phyloP scores from a whole-genome alignment of 176 grass and related monocot genomes.

The Oryza officinalis region DNA sequence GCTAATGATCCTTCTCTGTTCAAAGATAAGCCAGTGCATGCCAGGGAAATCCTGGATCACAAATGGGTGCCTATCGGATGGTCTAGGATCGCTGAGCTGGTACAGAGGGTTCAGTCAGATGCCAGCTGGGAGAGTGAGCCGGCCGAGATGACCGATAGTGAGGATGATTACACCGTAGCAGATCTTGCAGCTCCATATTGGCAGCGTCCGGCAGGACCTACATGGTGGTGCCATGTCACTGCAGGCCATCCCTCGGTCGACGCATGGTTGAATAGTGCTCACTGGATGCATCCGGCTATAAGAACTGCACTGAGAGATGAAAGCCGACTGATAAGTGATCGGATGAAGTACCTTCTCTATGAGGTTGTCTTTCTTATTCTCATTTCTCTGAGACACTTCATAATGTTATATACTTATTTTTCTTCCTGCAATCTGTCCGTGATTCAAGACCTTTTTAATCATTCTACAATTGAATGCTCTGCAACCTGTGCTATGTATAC shows the following conservation, averaged over 20 bases:
- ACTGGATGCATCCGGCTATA: constrained; percentile 95
- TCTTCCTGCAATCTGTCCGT: background rate
- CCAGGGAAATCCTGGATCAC: constrained; percentile 46
- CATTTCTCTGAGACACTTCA: constrained; percentile 1
- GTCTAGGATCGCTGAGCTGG: constrained; percentile 74
- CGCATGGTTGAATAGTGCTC: constrained; percentile 75
- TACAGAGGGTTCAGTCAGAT: constrained; percentile 75
- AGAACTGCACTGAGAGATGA: constrained; percentile 87
- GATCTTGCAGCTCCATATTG: constrained; percentile 91
- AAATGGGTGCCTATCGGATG: constrained; percentile 95
- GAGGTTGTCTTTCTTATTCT: constrained; percentile 64
- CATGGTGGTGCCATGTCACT: constrained; percentile 93
- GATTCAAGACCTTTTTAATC: background rate
- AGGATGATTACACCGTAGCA: constrained; percentile 91
- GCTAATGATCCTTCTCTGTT: constrained; percentile 23
- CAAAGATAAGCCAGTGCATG: constrained; percentile 34
- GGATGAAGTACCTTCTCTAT: constrained; percentile 94
- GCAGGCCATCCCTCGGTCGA: constrained; percentile 65
- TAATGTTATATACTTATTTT: background rate
- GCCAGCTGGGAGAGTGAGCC: constrained; percentile 74
- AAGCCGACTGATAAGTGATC: constrained; percentile 85
- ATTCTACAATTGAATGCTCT: background rate
- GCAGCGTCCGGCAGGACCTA: constrained; percentile 80
- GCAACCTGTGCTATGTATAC: background rate
- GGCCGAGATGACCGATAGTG: constrained; percentile 55